Evolutionary conservation across 2,329 filamentous ascomycete species (phyloP).

Genomic region (Ilyonectria mors-panacis): DNA sequence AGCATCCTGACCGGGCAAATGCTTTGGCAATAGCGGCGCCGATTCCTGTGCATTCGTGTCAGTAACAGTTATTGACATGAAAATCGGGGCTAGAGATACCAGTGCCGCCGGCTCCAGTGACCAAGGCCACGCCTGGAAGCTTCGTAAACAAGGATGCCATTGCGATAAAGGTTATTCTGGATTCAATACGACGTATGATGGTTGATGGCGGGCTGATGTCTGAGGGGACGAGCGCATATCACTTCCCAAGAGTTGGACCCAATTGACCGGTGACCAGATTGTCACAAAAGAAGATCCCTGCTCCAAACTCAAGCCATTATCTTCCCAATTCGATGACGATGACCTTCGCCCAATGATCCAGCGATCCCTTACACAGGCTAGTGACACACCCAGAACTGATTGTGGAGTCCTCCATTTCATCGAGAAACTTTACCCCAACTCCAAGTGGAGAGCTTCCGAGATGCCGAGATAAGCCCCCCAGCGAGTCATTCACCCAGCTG

Average conservation of each 20-base stretch:
- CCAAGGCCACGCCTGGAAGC: slow-evolving; percentile 62
- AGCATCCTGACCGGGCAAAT: slow-evolving; percentile 66
- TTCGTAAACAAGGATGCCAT: slow-evolving; percentile 38
- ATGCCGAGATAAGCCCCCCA: slow-evolving; percentile 1
- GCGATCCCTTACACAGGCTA: not conserved
- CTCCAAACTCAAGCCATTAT: not conserved
- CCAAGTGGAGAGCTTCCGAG: not conserved
- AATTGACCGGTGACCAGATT: not conserved
- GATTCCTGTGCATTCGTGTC: slow-evolving; percentile 60
- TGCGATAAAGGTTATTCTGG: not conserved
- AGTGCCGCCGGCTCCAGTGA: slow-evolving; percentile 65
- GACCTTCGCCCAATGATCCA: not conserved
- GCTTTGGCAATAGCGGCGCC: slow-evolving; percentile 67
- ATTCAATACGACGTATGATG: not conserved
- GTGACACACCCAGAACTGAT: not conserved
- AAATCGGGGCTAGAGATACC: slow-evolving; percentile 47
- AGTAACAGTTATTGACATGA: not conserved
- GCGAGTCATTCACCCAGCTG: slow-evolving; percentile 12
- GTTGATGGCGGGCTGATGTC: slow-evolving; percentile 1
- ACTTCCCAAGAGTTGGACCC: not conserved
- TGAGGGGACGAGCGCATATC: not conserved
- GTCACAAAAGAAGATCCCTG: not conserved
- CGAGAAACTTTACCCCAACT: slow-evolving; percentile 3
- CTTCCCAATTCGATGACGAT: not conserved
- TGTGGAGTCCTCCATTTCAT: not conserved